These are phyloP conservation scores for Xylaria sp. DNA, from an alignment of 2,329 filamentous ascomycete species.

Conservation along the genomic window DNA sequence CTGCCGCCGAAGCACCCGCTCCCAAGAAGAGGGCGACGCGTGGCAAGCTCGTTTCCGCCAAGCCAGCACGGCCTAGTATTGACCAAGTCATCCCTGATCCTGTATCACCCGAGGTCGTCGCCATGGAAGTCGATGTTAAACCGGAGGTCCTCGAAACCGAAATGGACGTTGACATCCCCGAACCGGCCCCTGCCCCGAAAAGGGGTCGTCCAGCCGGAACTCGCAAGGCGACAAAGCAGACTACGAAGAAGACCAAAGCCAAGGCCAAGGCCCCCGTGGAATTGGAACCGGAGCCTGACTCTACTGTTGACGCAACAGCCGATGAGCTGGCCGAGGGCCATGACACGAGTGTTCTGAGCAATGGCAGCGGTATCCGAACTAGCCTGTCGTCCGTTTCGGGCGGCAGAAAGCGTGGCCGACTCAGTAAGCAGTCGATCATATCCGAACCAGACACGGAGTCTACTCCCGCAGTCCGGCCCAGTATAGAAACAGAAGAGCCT, in stretches of 20 bases:
- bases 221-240: constrained; percentile 49
- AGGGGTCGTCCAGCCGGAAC: constrained; percentile 48
- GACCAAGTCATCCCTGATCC: constrained; percentile 52
- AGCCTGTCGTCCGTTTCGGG: constrained; percentile 24
- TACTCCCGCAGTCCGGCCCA: constrained; percentile 5
- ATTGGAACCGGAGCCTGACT: constrained; percentile 14
- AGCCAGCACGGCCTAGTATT: constrained; percentile 29
- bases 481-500: constrained; percentile 12
- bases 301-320: constrained; percentile 18
- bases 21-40: constrained; percentile 55
- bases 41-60: constrained; percentile 31
- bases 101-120: constrained; percentile 39
- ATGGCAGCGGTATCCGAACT: constrained; percentile 39
- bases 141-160: constrained; percentile 45
- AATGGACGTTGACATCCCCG: constrained; percentile 39
- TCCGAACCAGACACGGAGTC: constrained; percentile 29
- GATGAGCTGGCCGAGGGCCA: constrained; percentile 33
- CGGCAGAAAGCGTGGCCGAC: constrained; percentile 33
- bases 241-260: constrained; percentile 39
- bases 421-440: constrained; percentile 31
- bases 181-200: constrained; percentile 45
- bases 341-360: constrained; percentile 39
- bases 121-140: constrained; percentile 48
- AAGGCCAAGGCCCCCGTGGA: constrained; percentile 33
- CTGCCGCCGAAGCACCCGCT: constrained; percentile 43